Conservation (phyloP, 495 filamentous ascomycete species). For the Antarctomyces pellizariae region DNA sequence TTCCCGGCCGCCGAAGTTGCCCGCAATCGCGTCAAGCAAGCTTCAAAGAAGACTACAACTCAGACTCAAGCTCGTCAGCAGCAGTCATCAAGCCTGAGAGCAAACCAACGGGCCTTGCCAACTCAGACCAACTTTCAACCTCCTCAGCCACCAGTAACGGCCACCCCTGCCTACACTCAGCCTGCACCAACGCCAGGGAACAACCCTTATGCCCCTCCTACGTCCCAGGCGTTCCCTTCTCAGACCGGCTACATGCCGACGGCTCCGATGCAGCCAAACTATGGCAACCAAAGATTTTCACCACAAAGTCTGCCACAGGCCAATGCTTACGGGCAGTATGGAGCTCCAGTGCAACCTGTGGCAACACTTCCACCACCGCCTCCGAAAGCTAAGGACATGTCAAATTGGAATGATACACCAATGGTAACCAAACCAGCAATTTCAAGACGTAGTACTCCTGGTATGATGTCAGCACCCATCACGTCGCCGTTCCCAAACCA, state of each 20-base stretch:
- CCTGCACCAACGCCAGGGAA: constrained; percentile 18
- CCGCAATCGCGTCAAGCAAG: constrained; percentile 64
- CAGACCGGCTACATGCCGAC: constrained; percentile 8
- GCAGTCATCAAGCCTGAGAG: too few relatives aligned
- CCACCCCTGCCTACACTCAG: constrained; percentile 14
- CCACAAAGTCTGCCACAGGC: constrained; percentile 3
- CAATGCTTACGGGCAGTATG: constrained; percentile 3
- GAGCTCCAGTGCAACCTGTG: constrained; percentile 21
- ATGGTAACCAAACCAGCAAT: constrained; percentile 55
- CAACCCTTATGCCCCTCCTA: constrained; percentile 39
- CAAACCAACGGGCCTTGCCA: too few relatives aligned
- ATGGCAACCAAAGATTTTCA: constrained; percentile 3
- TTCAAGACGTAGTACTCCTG: constrained; percentile 48
- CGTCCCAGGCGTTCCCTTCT: constrained; percentile 13
- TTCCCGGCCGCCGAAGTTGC: constrained; percentile 82
- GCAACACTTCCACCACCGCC: constrained; percentile 44
- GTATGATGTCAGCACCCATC: constrained; percentile 30
- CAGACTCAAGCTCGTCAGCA: constrained; percentile 9
- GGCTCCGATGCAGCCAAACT: constrained; percentile 6
- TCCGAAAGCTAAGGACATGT: constrained; percentile 40
- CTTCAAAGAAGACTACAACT: constrained; percentile 40
- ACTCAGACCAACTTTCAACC: constrained; percentile 21
- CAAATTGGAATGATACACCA: constrained; percentile 88
- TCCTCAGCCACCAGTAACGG: constrained; percentile 13
- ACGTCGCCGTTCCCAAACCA: constrained; percentile 47